Conservation (phyloP, 75 land plant species). For the Selaginella moellendorffii region DNA sequence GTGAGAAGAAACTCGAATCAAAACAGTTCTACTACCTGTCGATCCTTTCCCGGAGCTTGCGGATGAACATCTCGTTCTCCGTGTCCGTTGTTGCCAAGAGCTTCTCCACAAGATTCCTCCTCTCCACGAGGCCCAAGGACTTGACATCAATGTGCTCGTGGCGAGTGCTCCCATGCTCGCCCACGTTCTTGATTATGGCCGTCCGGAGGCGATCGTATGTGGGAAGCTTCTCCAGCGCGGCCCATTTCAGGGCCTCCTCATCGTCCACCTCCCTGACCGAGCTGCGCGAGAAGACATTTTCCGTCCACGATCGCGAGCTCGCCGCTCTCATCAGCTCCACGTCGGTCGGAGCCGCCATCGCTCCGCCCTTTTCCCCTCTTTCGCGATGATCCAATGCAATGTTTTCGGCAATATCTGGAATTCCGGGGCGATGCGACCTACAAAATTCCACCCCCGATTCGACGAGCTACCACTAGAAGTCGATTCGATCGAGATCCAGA, state of each 20-base stretch:
- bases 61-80: constrained; percentile 70
- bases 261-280: constrained; percentile 12
- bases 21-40: constrained; percentile 35
- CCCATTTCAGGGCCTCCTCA: constrained; percentile 32
- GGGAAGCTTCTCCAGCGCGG: constrained; percentile 27
- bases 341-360: not conserved
- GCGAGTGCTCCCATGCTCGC: not conserved
- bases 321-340: not conserved
- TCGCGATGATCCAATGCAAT: too few relatives aligned
- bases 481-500: too few relatives aligned
- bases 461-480: too few relatives aligned
- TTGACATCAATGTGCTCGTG: not conserved
- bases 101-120: not conserved
- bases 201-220: constrained; percentile 20
- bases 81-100: constrained; percentile 45
- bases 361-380: not conserved
- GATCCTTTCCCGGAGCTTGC: constrained; percentile 40
- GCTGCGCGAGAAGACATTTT: constrained; percentile 2
- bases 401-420: not conserved
- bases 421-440: too few relatives aligned
- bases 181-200: constrained; percentile 6
- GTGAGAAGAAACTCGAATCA: not conserved
- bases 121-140: not conserved
- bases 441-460: too few relatives aligned
- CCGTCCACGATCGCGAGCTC: not conserved